Evolutionary conservation across 805 yeast genomes (phyloP).

Genomic region (Candida manassasensis): DNA sequence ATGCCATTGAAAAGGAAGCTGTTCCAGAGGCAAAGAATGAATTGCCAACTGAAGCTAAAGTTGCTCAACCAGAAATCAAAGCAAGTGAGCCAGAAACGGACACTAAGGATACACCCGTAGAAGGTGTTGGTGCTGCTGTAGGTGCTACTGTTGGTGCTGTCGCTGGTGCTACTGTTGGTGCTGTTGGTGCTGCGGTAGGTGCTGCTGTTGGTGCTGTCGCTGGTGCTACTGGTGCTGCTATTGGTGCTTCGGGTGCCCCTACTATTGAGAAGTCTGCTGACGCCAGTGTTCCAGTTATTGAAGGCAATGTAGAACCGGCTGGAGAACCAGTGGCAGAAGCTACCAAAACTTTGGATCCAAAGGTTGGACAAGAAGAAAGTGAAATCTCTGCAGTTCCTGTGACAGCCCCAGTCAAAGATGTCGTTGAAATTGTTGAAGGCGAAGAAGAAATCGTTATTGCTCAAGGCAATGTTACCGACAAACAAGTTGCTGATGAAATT

Average conservation of each 20-base stretch:
- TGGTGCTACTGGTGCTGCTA: constrained; percentile 9
- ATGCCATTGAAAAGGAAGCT: constrained; percentile 7
- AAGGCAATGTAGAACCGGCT: constrained; percentile 3
- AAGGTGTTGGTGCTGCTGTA: constrained; percentile 8
- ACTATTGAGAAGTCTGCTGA: constrained; percentile 9
- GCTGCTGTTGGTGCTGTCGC: constrained; percentile 10
- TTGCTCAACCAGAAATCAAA: neutral
- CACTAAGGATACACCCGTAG: constrained; percentile 3
- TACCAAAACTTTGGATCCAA: constrained; percentile 19
- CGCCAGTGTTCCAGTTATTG: constrained; percentile 8
- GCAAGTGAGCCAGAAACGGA: neutral
- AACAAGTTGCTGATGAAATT: constrained; percentile 30
- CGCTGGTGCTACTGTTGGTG: constrained; percentile 12
- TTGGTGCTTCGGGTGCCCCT: constrained; percentile 11
- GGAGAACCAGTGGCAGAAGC: constrained; percentile 8
- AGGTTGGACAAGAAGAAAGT: constrained; percentile 13
- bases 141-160: constrained; percentile 8
- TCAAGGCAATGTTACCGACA: constrained; percentile 25
- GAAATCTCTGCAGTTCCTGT: constrained; percentile 6
- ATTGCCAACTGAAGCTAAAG: neutral
- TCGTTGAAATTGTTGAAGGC: constrained; percentile 12
- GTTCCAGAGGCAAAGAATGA: constrained; percentile 5
- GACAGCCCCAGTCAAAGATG: constrained; percentile 7
- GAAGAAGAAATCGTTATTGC: constrained; percentile 39
- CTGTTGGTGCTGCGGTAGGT: constrained; percentile 9